Evolutionary conservation across 331 rosid genomes (phyloP).

Genomic region (Quercus lobata): DNA sequence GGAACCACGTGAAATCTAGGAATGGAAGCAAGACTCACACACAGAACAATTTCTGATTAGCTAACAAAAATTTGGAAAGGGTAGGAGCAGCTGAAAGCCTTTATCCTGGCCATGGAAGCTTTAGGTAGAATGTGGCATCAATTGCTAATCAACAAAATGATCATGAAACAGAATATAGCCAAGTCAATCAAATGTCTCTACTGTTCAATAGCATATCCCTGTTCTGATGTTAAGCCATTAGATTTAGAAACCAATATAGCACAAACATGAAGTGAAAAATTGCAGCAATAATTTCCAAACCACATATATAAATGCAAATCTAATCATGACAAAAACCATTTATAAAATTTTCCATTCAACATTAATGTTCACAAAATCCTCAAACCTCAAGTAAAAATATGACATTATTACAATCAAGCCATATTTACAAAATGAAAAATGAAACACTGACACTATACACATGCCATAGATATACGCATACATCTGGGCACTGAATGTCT

Average conservation of each 20-base stretch:
- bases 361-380: background rate
- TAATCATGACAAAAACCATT: background rate
- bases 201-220: background rate
- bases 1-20: too few relatives aligned
- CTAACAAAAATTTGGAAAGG: too few relatives aligned
- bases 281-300: too few relatives aligned
- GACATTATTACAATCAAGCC: background rate
- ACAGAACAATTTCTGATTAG: too few relatives aligned
- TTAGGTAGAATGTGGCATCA: background rate
- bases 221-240: background rate
- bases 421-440: background rate
- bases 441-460: background rate
- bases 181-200: background rate
- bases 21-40: too few relatives aligned
- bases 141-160: background rate
- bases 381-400: background rate
- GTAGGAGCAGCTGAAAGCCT: background rate
- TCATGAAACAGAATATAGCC: background rate
- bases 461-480: too few relatives aligned
- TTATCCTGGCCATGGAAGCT: background rate
- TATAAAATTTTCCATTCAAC: background rate
- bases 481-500: background rate
- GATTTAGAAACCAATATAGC: background rate
- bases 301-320: too few relatives aligned
- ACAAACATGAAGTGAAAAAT: too few relatives aligned